phyloP scores from a whole-genome alignment of 345 rosid species.

The Linum tenue region DNA sequence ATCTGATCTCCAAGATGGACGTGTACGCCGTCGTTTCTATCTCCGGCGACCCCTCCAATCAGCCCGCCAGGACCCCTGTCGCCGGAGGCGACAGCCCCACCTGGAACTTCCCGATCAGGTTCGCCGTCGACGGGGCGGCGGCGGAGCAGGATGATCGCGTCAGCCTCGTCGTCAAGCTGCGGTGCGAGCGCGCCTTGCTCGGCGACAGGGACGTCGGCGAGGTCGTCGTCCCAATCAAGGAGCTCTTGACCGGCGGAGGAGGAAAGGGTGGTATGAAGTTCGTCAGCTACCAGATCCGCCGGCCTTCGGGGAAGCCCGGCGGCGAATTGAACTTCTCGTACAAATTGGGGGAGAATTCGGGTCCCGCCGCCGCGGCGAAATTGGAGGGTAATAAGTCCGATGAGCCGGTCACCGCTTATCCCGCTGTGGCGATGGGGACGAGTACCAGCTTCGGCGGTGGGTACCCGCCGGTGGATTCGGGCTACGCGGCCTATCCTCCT shows the following conservation, averaged over 20 bases:
- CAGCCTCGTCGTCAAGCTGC: constrained; percentile 43
- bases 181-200: constrained; percentile 46
- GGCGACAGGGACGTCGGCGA: constrained; percentile 66
- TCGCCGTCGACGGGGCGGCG: constrained; percentile 36
- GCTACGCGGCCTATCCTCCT: constrained; percentile 17
- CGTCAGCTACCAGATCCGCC: constrained; percentile 59
- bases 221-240: constrained; percentile 64
- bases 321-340: constrained; percentile 60
- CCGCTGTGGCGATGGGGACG: constrained; percentile 4
- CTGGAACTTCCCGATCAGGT: constrained; percentile 60
- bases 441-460: constrained; percentile 8
- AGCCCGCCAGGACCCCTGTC: constrained; percentile 36
- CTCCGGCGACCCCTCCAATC: constrained; percentile 35
- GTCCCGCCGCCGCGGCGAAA: not conserved
- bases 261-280: constrained; percentile 25
- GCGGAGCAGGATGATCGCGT: constrained; percentile 40
- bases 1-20: constrained; percentile 68
- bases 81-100: constrained; percentile 48
- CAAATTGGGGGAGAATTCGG: constrained; percentile 32
- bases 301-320: constrained; percentile 56
- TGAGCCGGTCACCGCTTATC: constrained; percentile 15
- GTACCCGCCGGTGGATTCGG: constrained; percentile 11
- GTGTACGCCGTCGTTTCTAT: constrained; percentile 58
- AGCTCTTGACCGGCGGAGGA: constrained; percentile 34
- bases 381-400: not conserved